Base-by-base conservation (phyloP, 1,139 yeast genomes). In the Geotrichum carabidarum region DNA sequence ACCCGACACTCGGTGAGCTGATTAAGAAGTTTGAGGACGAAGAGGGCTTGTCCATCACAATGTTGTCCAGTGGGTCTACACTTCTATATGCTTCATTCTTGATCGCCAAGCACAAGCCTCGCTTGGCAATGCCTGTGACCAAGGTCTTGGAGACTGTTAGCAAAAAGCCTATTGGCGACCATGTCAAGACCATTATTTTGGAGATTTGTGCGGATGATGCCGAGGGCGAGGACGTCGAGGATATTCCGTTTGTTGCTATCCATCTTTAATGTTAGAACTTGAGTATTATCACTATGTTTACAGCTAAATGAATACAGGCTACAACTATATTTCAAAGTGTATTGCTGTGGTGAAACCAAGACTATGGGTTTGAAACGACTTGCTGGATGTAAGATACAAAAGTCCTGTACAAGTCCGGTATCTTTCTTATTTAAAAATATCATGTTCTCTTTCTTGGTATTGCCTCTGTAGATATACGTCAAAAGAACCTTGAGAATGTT, bases 141-240 rank as follows among this genome's bases (percentile, higher is more conserved):
- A 80, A 84, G 60, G 75, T 91, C 63, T 86, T 90, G 62, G 89
- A 87, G 68, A 74, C 79, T 31, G 91, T 94, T 44, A 83, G 95
- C 55, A 89, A 89, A 75, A 86, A 88, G 70, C 90, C 88, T 15
- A 73, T 93, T 56, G 86, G 90, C n/a, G 68, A 75, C 3, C 90
- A 86, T 68, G 83, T 82, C 56, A 83, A 83, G 70, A 82, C 87
- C 43, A 77, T 93, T 72, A 83, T 91, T 57, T 79, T 94, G 59
- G 99, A 93, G 71, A 79, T 93, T 44, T 89, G 96, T 68, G 88
- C 94, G 58, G 99, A 93, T 66, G 99, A 93, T 68, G 77, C 82
- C 66, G 80, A 84, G 52, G 99, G 94, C 42, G 97, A 93, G 68
- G 99, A 94, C 69, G 96, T 90, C 30, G 99, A 91, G 65, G 73